A percentile compares a stretch with the other conserved stretches of the same genome.
Conservation (phyloP, 345 rosid species). For the Pugionium dolabratum region DNA sequence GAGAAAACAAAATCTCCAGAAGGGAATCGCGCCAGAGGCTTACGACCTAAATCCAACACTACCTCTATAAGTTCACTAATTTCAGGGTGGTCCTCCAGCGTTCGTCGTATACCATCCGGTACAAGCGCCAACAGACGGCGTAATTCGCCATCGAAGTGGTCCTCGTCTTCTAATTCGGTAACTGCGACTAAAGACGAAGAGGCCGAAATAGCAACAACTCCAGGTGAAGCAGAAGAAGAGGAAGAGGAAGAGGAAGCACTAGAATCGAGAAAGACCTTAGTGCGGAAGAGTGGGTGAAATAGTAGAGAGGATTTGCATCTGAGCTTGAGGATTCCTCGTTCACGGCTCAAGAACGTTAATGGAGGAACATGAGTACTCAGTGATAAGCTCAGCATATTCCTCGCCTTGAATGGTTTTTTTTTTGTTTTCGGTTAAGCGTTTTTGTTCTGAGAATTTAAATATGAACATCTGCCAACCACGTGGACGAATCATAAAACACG, state of each 20-base stretch:
- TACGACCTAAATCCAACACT: constrained; percentile 88
- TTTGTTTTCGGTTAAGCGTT: not conserved
- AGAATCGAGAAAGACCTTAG: not conserved
- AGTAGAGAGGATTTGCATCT: constrained; percentile 12
- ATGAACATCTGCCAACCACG: constrained; percentile 5
- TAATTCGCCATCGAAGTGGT: constrained; percentile 58
- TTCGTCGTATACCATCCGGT: constrained; percentile 65
- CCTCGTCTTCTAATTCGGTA: constrained; percentile 30
- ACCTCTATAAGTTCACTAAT: constrained; percentile 65
- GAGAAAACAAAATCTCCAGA: constrained; percentile 82
- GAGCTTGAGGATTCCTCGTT: constrained; percentile 28
- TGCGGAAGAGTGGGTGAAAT: constrained; percentile 7
- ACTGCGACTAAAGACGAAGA: constrained; percentile 31
- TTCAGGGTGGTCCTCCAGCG: constrained; percentile 62
- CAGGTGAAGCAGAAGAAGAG: constrained; percentile 23
- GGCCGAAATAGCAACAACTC: constrained; percentile 28
- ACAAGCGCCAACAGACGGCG: constrained; percentile 65
- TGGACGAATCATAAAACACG: constrained; percentile 18
- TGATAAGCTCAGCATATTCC: constrained; percentile 42
- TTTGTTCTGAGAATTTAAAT: constrained; percentile 23
- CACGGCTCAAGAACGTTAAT: constrained; percentile 28
- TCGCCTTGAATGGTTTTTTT: not conserved
- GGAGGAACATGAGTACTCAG: constrained; percentile 41
- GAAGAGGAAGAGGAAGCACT: not conserved
- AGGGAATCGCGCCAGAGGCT: constrained; percentile 83